Evolutionary conservation across 805 yeast genomes (phyloP), one percentile per base, ranked within the genome.

Genomic region (Yarrowia sp.): DNA sequence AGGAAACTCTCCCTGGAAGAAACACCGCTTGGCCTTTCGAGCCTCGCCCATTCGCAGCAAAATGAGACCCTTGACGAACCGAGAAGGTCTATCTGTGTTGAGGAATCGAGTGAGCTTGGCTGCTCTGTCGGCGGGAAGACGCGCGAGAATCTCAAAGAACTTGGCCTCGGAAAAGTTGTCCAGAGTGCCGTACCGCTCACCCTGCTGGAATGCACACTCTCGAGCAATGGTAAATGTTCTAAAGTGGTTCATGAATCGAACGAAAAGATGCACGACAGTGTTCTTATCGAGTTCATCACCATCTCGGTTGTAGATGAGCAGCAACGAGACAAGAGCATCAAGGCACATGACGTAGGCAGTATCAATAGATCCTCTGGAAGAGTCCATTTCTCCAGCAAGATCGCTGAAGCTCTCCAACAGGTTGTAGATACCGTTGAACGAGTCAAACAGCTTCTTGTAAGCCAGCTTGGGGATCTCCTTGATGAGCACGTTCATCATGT

Each of bases 21-120:
- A 63, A 9, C 67, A 63, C 14, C 67, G 45, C 56, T 48, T 40
- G 46, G 67, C 56, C 56, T 63, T 63, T 63, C 67, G 45, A 11
- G 48, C 8, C 46, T 63, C 56, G 26, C 56, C 67, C 26, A 22
- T 40, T 12, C 67, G 67, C 16, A 63, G 46, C 36, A 63, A 38
- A 48, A 63, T 35, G 10, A 63, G 40, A n/a, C 56, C 67, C 48
- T 63, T 63, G 46, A 63, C 56, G 40, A 63, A 63, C 32, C 32
- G 11, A 7, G 56, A 48, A 0, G 22, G 26, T 26, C 48, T 38
- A 16, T 48, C 45, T 5, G 56, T 38, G 36, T 22, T 19, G 40
- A 63, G 41, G 48, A 48, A 63, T 12, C 67, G 43, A 1, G 67
- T 40, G 5, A 63, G 56, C 40, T 63, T 63, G n/a, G 67, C 67